A percentile compares a stretch with the other conserved stretches of the same genome.
Conservation (phyloP, 1,284 basidiomycete genomes). For the Cutaneotrichosporon cavernicola region DNA sequence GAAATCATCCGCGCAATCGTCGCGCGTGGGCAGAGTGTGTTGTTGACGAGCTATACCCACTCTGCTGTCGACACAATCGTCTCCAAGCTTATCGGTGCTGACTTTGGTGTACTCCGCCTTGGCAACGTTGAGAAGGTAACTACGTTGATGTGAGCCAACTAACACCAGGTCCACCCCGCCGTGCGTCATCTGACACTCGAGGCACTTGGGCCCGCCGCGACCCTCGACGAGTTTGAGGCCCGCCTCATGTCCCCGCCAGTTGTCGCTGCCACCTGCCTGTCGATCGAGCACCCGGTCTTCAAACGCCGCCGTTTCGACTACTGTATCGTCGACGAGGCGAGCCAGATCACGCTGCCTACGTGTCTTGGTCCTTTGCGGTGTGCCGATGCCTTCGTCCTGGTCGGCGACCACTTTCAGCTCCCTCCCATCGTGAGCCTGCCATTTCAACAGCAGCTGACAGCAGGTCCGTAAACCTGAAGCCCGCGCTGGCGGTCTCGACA, state of each 20-base stretch:
- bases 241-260: constrained; percentile 82
- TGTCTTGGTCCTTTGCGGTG: constrained; percentile 89
- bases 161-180: constrained; percentile 76
- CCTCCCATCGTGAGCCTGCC: constrained; percentile 72
- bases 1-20: constrained; percentile 80
- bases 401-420: constrained; percentile 95
- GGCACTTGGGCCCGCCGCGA: constrained; percentile 59
- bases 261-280: constrained; percentile 91
- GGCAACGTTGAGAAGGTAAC: constrained; percentile 86
- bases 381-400: constrained; percentile 86
- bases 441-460: neutral
- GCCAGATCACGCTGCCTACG: constrained; percentile 93
- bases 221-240: constrained; percentile 72
- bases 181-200: constrained; percentile 69
- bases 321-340: constrained; percentile 97
- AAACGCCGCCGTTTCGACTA: constrained; percentile 84
- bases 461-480: constrained; percentile 80
- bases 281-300: constrained; percentile 87
- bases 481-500: constrained; percentile 78
- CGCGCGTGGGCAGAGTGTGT: constrained; percentile 75
- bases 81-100: constrained; percentile 68
- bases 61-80: constrained; percentile 96
- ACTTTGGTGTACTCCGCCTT: constrained; percentile 75
- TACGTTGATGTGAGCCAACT: constrained; percentile 70
- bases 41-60: constrained; percentile 92